Evolutionary conservation across 345 rosid species (phyloP).

Genomic region (Eucalyptus polybractea): DNA sequence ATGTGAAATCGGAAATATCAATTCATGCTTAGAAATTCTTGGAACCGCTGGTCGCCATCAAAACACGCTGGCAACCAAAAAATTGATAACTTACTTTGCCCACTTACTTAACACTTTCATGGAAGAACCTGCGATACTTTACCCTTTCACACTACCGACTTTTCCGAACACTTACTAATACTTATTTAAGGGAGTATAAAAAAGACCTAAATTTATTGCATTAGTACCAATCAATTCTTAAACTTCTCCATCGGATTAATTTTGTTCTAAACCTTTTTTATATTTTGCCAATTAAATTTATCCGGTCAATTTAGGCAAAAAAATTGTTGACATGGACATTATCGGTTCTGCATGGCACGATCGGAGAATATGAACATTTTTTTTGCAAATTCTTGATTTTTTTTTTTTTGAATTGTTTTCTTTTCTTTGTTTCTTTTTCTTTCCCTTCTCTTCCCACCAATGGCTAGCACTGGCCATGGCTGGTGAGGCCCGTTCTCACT

Average conservation of each 20-base stretch:
- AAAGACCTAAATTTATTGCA: too few species aligned
- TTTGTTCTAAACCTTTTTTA: neutral
- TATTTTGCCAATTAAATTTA: too few species aligned
- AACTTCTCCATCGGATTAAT: too few species aligned
- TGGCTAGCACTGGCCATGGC: neutral
- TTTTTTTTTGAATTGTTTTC: too few species aligned
- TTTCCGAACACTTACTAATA: neutral
- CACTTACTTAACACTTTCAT: neutral
- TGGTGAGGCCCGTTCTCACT: neutral
- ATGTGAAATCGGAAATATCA: neutral
- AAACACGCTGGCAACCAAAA: neutral
- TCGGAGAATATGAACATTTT: neutral
- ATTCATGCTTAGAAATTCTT: neutral
- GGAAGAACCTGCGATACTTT: neutral
- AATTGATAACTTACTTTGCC: neutral
- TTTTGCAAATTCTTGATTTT: neutral
- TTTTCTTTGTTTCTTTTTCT: too few species aligned
- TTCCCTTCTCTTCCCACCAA: neutral
- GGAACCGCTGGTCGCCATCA: neutral
- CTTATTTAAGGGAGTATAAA: too few species aligned
- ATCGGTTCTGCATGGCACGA: fast-evolving
- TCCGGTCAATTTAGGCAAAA: too few species aligned
- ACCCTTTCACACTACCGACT: neutral
- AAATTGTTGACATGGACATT: fast-evolving
- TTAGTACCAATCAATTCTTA: too few species aligned